These are phyloP conservation scores for Spiraea crenata DNA, from an alignment of 331 rosid species.

Conservation along the genomic window DNA sequence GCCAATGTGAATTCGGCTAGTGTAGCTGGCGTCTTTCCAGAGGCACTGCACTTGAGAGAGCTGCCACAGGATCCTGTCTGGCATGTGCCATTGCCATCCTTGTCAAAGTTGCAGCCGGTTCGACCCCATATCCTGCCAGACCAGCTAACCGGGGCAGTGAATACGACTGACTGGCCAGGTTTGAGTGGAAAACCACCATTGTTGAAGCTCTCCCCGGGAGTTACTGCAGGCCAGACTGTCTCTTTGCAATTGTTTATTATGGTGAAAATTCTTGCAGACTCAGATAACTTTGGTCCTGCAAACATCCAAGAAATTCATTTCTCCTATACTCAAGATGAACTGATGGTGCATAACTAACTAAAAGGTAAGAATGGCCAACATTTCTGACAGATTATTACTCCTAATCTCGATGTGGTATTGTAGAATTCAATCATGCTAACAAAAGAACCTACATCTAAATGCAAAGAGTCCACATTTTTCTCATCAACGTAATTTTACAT, in stretches of 20 bases:
- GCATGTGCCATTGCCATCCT: constrained; percentile 53
- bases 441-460: background rate
- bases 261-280: constrained; percentile 68
- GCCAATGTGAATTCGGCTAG: constrained; percentile 84
- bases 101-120: constrained; percentile 79
- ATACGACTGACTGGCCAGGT: constrained; percentile 49
- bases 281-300: constrained; percentile 52
- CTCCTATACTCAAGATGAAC: background rate
- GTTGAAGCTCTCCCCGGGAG: constrained; percentile 63
- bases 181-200: constrained; percentile 76
- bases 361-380: background rate
- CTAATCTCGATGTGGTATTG: background rate
- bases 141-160: constrained; percentile 72
- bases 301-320: background rate
- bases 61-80: constrained; percentile 73
- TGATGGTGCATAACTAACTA: background rate
- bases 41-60: constrained; percentile 43
- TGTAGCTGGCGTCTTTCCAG: constrained; percentile 79
- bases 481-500: background rate
- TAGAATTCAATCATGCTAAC: background rate
- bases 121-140: constrained; percentile 91
- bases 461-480: background rate
- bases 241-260: constrained; percentile 77
- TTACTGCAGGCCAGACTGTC: constrained; percentile 77
- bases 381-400: background rate